These are phyloP conservation scores for Ophiosphaerella korrae DNA, from an alignment of 2,329 filamentous ascomycete species.

Conservation along the genomic window DNA sequence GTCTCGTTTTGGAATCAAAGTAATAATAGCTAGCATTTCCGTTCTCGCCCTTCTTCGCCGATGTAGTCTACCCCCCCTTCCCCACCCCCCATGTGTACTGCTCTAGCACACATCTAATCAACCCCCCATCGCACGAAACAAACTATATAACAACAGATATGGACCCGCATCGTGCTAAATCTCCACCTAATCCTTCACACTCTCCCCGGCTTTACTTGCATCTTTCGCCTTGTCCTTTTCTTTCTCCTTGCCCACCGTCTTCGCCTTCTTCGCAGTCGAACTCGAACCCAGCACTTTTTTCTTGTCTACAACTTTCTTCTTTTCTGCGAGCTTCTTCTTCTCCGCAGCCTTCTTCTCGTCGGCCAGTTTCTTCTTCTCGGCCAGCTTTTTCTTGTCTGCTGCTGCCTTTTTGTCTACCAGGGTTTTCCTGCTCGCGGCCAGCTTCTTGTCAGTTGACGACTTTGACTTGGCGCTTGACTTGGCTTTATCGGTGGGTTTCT, in stretches of 20 bases:
- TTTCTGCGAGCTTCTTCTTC: conserved; percentile 7
- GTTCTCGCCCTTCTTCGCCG: no score
- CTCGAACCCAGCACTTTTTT: conserved; percentile 2
- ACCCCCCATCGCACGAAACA: no score
- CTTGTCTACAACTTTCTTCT: conserved; percentile 14
- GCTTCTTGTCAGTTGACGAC: not conserved
- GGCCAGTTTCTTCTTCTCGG: conserved; percentile 3
- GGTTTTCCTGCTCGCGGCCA: not conserved
- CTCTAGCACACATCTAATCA: no score
- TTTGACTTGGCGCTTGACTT: not conserved
- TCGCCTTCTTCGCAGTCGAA: conserved; percentile 4
- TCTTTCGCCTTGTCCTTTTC: conserved; percentile 20
- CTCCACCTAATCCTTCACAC: conserved; percentile 44
- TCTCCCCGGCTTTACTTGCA: conserved; percentile 40
- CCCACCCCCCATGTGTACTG: no score
- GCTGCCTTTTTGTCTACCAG: not conserved
- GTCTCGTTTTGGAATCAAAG: no score
- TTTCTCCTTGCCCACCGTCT: conserved; percentile 9
- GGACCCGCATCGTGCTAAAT: not conserved
- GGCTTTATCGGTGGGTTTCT: not conserved
- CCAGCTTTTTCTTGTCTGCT: not conserved
- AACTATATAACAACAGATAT: not conserved
- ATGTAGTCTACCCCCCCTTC: no score
- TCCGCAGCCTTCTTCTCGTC: conserved; percentile 12
- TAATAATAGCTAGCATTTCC: no score